Evolutionary conservation across 768 basidiomycete genomes (phyloP), one percentile per base, ranked within the genome.

Genomic region (Exsudoporus frostii): DNA sequence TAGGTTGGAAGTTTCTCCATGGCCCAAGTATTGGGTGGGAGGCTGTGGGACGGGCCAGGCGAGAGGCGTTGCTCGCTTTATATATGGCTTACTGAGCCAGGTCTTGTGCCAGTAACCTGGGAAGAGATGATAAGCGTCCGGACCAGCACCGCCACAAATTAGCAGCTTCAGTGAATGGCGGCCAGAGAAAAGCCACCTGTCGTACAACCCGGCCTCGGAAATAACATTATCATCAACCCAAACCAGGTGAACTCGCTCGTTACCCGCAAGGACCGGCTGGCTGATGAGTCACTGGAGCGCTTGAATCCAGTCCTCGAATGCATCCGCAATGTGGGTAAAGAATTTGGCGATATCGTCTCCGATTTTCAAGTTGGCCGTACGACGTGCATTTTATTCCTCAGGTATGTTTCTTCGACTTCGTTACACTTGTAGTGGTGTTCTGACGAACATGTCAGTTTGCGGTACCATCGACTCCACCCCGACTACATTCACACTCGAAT

Each of bases 331-430:
- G 89, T 97, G 3, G 83, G 89, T 2, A 95, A 93, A 71, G 94
- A 98, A 68, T 97, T 92, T 62, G 91, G 91, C 0, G 95, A 98
- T 64, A 94, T 98, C 54, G 78, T 88, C 17, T 84, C 88, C 22
- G 97, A 99, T 71, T 99, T 90, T 69, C 94, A 98, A 68, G 95
- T 99, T 17, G 97, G 97, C 20, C 79, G 86, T 20, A 98, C 95
- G 25, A 94, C 93, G 2, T 90, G 94, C 19, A 88, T 95, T 10
- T 72, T 99, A 22, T 99, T 88, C 67, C 80, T 99, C 50, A 96
- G 93, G 97, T 89, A 38, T 51, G 60, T 20, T 0, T 34, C 34
- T 25, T 42, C 22, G n/a, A n/a, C n/a, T 25, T 5, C 19, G 11
- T 41, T 14, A 30, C n/a, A 15, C 43, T 3, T 7, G 15, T 17